Evolutionary conservation across 768 basidiomycete species (phyloP), one percentile per base, ranked within the genome.

Genomic region (Naganishia randhawae): DNA sequence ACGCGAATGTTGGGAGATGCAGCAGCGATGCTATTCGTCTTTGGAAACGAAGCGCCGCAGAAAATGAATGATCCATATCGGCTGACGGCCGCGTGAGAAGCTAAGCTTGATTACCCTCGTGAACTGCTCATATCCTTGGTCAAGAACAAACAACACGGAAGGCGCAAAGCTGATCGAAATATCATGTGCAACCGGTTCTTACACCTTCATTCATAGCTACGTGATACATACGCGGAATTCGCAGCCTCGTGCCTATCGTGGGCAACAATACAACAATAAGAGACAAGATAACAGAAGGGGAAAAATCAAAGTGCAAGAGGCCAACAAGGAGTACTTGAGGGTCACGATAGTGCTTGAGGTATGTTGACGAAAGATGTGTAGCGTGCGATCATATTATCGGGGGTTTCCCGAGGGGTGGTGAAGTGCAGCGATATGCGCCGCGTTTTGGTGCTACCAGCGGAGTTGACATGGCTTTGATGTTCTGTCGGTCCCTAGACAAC

Each of bases 261-360:
- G 22, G 22, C n/a, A 41, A 41, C 39, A 35, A 61, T 61, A 61
- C 57, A 61, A 61, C 57, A 61, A 29, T 42, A 14, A 29, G 22
- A 41, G 33, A 35, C 32, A 55, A 42, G 29, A 25, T 61, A 25
- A 19, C n/a, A 55, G 35, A 55, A 32, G 41, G 22, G 16, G 27
- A 39, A 61, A 55, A 9, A n/a, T 3, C 8, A 39, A 57, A 61
- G 22, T 22, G 17, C 25, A 25, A 61, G 37, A 42, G 29, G 17
- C 45, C n/a, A 48, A n/a, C n/a, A 19, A 42, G 14, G 45, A n/a
- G 45, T 48, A 22, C 45, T 4, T 48, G 45, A 48, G 7, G 19
- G 13, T n/a, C 1, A 61, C 11, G n/a, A 25, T 13, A 61, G 41
- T 61, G 57, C 27, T n/a, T 61, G 57, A 42, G 25, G 7, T 48